Conservation (phyloP, 257 asterid genomes). For the Solanum habrochaites region DNA sequence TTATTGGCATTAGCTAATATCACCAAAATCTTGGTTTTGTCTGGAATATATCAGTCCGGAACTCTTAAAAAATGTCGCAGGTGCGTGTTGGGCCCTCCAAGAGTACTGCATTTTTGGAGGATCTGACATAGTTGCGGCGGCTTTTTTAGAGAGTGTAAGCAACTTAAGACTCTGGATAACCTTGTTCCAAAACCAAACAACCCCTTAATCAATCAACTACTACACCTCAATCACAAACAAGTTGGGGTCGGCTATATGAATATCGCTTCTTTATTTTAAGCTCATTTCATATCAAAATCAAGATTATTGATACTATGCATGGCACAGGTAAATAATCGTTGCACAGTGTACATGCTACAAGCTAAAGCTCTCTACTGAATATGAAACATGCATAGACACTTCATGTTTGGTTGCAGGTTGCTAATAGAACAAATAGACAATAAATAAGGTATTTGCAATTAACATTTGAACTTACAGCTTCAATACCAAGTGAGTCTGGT, state of each 20-base stretch:
- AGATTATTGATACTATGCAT: background rate
- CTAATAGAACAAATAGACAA: background rate
- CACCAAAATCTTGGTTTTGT: background rate
- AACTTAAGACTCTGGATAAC: background rate
- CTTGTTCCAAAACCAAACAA: background rate
- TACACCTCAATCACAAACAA: background rate
- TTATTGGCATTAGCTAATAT: background rate
- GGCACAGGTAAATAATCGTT: background rate
- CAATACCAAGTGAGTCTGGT: constrained; percentile 66
- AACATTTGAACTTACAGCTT: constrained; percentile 36
- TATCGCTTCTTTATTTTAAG: background rate
- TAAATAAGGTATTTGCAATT: background rate
- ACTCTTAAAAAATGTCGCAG: background rate
- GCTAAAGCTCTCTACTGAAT: background rate
- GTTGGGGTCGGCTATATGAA: background rate
- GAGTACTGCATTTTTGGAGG: background rate
- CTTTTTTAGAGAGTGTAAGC: background rate
- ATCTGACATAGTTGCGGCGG: background rate
- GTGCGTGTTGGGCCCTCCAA: background rate
- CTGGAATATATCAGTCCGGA: background rate
- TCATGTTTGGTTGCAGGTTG: background rate
- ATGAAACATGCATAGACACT: background rate
- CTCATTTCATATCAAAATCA: background rate
- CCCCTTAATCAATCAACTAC: background rate
- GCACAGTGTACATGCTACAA: background rate